Conservation (phyloP, 306 rosid species). For the Rosa persica region DNA sequence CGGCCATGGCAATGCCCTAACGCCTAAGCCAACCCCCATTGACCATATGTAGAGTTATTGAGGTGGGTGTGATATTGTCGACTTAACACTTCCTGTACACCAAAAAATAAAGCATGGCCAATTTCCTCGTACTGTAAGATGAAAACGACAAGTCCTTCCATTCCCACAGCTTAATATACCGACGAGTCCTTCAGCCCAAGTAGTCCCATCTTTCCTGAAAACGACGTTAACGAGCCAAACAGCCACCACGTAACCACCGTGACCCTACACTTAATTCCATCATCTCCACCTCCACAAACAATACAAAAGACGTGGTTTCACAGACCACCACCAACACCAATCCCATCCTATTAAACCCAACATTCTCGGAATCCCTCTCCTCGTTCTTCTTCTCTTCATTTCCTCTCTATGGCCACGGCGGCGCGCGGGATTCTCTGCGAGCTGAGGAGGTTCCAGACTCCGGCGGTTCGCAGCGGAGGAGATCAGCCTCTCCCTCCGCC, state of each 20-base stretch:
- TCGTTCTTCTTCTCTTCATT: neutral
- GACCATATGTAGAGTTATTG: neutral
- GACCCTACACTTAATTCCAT: conserved; percentile 5
- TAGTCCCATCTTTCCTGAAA: neutral
- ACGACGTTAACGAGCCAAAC: neutral
- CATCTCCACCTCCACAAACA: conserved; percentile 7
- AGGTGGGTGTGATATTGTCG: neutral
- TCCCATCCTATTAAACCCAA: conserved; percentile 2
- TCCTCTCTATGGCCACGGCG: conserved; percentile 39
- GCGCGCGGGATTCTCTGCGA: conserved; percentile 44
- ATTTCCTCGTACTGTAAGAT: neutral
- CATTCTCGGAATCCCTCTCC: conserved; percentile 4
- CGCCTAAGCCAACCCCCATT: neutral
- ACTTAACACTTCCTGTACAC: neutral
- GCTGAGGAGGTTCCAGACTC: conserved; percentile 31
- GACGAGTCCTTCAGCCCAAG: neutral
- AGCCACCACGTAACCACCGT: conserved; percentile 2
- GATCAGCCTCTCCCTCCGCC: conserved; percentile 33
- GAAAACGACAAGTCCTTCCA: neutral
- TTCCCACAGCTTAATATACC: neutral
- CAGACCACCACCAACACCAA: conserved; percentile 4
- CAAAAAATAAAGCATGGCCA: neutral
- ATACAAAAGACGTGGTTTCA: conserved; percentile 30
- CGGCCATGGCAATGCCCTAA: neutral
- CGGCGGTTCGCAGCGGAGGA: conserved; percentile 22